Conservation (phyloP, 768 basidiomycete species). For the Russula compacta region DNA sequence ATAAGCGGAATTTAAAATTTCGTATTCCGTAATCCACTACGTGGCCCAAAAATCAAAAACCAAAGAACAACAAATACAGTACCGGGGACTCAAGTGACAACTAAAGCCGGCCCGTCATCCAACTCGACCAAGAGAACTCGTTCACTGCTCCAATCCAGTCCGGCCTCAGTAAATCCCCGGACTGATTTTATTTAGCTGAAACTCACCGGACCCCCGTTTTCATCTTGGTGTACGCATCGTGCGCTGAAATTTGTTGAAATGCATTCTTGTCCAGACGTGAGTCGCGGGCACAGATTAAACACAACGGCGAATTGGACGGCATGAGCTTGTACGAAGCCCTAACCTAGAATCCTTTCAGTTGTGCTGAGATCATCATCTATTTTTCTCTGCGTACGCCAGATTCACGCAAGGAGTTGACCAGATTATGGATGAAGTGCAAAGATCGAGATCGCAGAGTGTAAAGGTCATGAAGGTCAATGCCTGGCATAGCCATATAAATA, state of each 20-base stretch:
- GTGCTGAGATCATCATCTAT: neutral
- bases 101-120: slow-evolving; percentile 42
- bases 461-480: slow-evolving; percentile 59
- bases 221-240: slow-evolving; percentile 38
- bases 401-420: slow-evolving; percentile 49
- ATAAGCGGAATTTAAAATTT: slow-evolving; percentile 6
- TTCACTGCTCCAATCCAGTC: slow-evolving; percentile 28
- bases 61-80: neutral
- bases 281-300: slow-evolving; percentile 47
- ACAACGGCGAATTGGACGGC: slow-evolving; percentile 50
- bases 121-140: slow-evolving; percentile 44
- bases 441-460: slow-evolving; percentile 54
- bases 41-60: neutral
- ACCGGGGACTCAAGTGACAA: slow-evolving; percentile 32
- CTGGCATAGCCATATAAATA: slow-evolving; percentile 27
- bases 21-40: neutral
- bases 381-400: slow-evolving; percentile 42
- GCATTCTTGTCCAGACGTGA: slow-evolving; percentile 34
- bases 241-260: slow-evolving; percentile 36
- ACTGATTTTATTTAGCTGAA: neutral
- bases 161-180: neutral
- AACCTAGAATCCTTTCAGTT: slow-evolving; percentile 33
- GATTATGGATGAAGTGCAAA: slow-evolving; percentile 54
- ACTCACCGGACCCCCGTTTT: slow-evolving; percentile 36
- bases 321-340: slow-evolving; percentile 53